phyloP scores from a whole-genome alignment of 2,329 filamentous ascomycete species.

The Calcarisporium arbuscula region DNA sequence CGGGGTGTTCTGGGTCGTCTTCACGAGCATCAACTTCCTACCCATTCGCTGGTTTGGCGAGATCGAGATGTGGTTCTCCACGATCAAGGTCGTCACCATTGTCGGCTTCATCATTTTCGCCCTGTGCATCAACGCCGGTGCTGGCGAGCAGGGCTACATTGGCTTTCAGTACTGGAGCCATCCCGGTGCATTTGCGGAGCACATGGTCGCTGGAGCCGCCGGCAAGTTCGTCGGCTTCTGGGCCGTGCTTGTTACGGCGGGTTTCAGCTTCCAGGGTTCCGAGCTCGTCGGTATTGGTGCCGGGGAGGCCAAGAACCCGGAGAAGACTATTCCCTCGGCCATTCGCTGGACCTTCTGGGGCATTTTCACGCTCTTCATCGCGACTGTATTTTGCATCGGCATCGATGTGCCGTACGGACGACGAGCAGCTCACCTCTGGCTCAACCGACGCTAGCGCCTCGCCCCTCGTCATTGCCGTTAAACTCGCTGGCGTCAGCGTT shows the following conservation, averaged over 20 bases:
- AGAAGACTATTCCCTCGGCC: constrained; percentile 64
- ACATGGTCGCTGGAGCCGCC: constrained; percentile 45
- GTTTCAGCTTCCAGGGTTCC: constrained; percentile 66
- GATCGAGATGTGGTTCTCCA: constrained; percentile 72
- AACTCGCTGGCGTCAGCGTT: constrained; percentile 55
- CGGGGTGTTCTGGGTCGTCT: constrained; percentile 64
- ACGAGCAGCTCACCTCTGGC: constrained; percentile 43
- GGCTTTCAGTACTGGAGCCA: constrained; percentile 66
- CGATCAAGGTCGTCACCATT: constrained; percentile 70
- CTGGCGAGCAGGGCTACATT: constrained; percentile 61
- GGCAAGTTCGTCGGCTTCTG: constrained; percentile 65
- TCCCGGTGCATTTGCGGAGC: constrained; percentile 62
- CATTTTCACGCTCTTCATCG: constrained; percentile 63
- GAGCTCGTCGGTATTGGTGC: constrained; percentile 75
- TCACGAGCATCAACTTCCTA: constrained; percentile 63
- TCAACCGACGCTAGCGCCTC: constrained; percentile 56
- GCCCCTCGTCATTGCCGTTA: constrained; percentile 56
- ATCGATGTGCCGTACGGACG: constrained; percentile 61
- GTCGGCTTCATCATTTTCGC: constrained; percentile 71
- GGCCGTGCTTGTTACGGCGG: constrained; percentile 61
- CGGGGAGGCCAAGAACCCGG: constrained; percentile 67
- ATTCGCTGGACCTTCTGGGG: constrained; percentile 72
- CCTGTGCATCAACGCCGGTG: constrained; percentile 69
- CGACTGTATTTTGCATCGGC: constrained; percentile 63
- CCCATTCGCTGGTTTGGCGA: constrained; percentile 70